Conservation (phyloP, 768 basidiomycete genomes). For the Tylopilus rubrobrunneus region DNA sequence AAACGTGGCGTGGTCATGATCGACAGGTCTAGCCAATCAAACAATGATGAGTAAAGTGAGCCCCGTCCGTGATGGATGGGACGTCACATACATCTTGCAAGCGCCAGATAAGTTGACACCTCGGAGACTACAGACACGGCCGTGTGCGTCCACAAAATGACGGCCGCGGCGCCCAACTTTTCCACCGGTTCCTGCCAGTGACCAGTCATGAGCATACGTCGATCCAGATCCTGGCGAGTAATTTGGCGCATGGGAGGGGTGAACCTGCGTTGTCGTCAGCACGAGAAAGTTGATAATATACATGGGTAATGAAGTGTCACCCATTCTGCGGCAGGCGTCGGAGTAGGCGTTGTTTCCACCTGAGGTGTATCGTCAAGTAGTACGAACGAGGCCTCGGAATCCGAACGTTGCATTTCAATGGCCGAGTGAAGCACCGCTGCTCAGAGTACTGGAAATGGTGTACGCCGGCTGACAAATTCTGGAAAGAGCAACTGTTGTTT, state of each 20-base stretch:
- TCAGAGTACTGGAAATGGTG: neutral
- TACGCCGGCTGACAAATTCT: neutral
- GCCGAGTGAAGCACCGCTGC: neutral
- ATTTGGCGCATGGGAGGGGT: conserved; percentile 44
- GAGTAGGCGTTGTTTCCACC: neutral
- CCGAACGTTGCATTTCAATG: conserved; percentile 25
- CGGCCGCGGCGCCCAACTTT: conserved; percentile 60
- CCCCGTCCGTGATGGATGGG: neutral
- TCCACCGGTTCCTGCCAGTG: conserved; percentile 49
- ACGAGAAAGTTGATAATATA: neutral
- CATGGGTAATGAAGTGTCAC: neutral
- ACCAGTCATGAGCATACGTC: conserved; percentile 77
- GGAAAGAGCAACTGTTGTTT: conserved; percentile 22
- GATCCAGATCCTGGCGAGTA: conserved; percentile 46
- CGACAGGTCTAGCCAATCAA: conserved; percentile 48
- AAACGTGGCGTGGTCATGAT: conserved; percentile 65
- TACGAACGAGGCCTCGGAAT: conserved; percentile 47
- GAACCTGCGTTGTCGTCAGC: conserved; percentile 22
- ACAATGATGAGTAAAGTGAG: conserved; percentile 19
- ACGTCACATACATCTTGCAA: conserved; percentile 64
- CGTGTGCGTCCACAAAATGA: conserved; percentile 78
- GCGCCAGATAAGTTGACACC: conserved; percentile 85
- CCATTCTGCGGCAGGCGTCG: neutral
- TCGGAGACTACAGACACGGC: conserved; percentile 74
- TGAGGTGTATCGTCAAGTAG: conserved; percentile 33